A percentile compares a stretch with the other conserved stretches of the same genome.
Evolutionary conservation across 345 rosid species (phyloP).

Genomic region (Reutealis trisperma): DNA sequence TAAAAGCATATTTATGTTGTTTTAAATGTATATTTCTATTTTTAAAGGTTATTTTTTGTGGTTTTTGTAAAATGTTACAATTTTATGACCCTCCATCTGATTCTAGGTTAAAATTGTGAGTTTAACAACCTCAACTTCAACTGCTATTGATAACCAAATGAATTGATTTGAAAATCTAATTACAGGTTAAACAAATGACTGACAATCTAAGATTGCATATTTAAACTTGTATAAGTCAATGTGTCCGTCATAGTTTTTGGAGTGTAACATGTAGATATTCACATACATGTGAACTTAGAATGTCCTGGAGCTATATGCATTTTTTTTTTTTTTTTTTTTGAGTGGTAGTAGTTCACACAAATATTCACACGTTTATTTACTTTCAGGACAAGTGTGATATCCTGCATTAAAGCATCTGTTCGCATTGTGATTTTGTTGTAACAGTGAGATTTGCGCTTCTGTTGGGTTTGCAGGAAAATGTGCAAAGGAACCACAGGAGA

Average conservation of each 20-base stretch:
- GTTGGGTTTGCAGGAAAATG: conserved; percentile 54
- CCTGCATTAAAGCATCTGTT: conserved; percentile 1
- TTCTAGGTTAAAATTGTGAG: too few relatives aligned
- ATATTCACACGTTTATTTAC: conserved; percentile 4
- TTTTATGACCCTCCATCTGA: too few relatives aligned
- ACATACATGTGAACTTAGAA: not conserved
- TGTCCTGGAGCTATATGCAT: not conserved
- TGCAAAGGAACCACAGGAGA: conserved; percentile 33
- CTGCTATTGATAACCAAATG: not conserved
- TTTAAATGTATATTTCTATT: too few relatives aligned
- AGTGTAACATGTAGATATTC: not conserved
- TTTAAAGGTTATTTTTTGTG: too few relatives aligned
- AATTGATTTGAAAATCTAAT: not conserved
- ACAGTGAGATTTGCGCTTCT: conserved; percentile 9
- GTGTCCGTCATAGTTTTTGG: too few relatives aligned
- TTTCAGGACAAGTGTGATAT: not conserved
- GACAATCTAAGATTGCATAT: conserved; percentile 9
- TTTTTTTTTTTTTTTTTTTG: too few relatives aligned
- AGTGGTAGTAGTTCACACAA: not conserved
- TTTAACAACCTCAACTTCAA: not conserved
- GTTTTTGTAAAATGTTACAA: too few relatives aligned
- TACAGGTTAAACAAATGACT: not conserved
- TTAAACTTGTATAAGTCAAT: too few relatives aligned
- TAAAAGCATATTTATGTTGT: too few relatives aligned
- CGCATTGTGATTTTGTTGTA: not conserved